These are phyloP conservation scores for Arthrobotrys pseudoclavata DNA, from an alignment of 2,329 filamentous ascomycete species.

Conservation along the genomic window DNA sequence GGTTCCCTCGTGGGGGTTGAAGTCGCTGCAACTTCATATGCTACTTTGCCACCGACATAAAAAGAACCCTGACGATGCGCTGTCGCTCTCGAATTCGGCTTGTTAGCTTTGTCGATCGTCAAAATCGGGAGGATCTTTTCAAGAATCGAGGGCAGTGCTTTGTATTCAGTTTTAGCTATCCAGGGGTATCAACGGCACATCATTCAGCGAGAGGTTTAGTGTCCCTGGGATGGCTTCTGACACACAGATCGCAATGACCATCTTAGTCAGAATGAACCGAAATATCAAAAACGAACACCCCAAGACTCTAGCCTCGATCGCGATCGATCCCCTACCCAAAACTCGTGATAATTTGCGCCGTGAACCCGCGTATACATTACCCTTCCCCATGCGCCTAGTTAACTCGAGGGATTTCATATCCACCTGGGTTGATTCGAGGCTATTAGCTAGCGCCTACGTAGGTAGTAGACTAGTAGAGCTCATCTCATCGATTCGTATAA, in stretches of 20 bases:
- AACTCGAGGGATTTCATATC: neutral
- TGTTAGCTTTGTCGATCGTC: neutral
- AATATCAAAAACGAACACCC: neutral
- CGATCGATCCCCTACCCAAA: too few species aligned
- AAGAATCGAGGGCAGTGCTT: too few species aligned
- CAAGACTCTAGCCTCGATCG: too few species aligned
- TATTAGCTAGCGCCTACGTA: neutral
- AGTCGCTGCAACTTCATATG: conserved; percentile 3
- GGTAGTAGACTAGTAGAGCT: neutral
- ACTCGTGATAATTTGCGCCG: neutral
- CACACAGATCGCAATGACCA: neutral
- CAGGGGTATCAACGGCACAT: conserved; percentile 30
- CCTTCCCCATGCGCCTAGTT: neutral
- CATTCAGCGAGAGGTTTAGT: conserved; percentile 19
- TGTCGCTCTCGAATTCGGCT: neutral
- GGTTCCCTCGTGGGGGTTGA: neutral
- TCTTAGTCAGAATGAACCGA: conserved; percentile 4
- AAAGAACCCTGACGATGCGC: neutral
- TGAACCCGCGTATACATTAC: neutral
- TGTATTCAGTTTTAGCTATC: neutral
- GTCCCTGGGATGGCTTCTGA: neutral
- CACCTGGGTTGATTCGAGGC: neutral
- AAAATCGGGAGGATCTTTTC: neutral
- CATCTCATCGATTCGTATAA: conserved; percentile 9
- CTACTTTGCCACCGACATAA: conserved; percentile 4